Evolutionary conservation across 805 yeast genomes (phyloP), one percentile per base, ranked within the genome.

Genomic region (Clavispora asparagi): DNA sequence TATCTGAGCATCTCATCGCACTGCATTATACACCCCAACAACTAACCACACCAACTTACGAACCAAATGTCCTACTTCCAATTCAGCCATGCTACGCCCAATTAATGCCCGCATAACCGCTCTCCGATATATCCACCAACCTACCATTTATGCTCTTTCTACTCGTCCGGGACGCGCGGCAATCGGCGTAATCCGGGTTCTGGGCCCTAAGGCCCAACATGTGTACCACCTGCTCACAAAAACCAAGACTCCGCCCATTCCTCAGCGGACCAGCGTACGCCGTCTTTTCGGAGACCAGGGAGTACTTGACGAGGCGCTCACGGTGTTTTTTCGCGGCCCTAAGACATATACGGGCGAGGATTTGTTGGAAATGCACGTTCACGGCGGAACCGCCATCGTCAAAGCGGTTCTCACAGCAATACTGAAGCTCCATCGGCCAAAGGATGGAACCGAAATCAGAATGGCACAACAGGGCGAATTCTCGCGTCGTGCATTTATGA

Each of bases 401-500:
- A 71, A 74, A 41, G 76, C 89, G 0, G 86, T 91, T 0, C 57
- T 91, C 41, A 68, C 68, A 5, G 82, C 95, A 0, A 81, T 94
- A 6, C 69, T 72, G 35, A 44, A 56, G 0, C 53, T 85, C 6
- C 86, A 85, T 55, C 63, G 74, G 6, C 73, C 77, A 0, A 58
- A 63, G 0, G 47, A 56, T 0, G 72, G 71, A 3, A 51, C 65
- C 6, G 47, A 55, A 13, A 79, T 92, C 12, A 62, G 98, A 44
- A 82, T 85, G 60, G 99, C 99, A 0, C 92, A 86, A 57, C 83
- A 89, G 7, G 99, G 99, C 8, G 99, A 94, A 64, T 94, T 94
- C 58, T 85, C 97, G 0, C 74, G 73, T 55, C 74, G 96, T 32
- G 97, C 96, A 0, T 94, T 91, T 58, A 76, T 84, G 45, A 92